Conservation (phyloP, 2,329 filamentous ascomycete species). For the Cladosporium sp. region DNA sequence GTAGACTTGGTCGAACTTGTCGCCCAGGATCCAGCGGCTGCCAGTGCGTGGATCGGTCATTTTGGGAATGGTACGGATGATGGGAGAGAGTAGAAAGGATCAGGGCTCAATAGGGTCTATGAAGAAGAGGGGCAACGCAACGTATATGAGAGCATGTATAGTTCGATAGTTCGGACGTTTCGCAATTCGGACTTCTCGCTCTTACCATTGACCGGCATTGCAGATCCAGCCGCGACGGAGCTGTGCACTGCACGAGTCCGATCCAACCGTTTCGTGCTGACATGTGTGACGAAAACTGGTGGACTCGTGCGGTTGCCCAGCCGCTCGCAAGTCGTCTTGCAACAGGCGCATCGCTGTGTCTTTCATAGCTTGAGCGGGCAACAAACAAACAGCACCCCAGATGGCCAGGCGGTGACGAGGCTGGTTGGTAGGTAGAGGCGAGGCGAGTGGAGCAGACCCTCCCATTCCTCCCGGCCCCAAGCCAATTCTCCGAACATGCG, state of each 20-base stretch:
- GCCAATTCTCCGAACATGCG: no score
- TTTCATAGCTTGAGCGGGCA: no score
- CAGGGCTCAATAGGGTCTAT: neutral
- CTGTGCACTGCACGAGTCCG: neutral
- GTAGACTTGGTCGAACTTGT: constrained; percentile 42
- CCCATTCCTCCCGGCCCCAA: no score
- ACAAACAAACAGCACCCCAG: no score
- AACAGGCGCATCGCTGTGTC: no score
- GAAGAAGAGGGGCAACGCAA: neutral
- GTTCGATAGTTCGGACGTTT: neutral
- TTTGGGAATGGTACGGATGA: neutral
- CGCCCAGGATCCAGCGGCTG: constrained; percentile 36
- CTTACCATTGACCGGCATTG: constrained; percentile 8
- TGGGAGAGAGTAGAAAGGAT: neutral
- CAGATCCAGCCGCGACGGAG: neutral
- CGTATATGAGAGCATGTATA: neutral
- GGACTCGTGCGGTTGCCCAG: no score
- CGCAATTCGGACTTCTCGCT: constrained; percentile 10
- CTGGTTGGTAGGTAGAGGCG: no score
- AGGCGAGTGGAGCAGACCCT: no score
- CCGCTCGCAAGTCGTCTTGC: no score
- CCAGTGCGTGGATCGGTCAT: constrained; percentile 29
- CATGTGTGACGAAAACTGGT: neutral
- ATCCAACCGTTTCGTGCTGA: neutral
- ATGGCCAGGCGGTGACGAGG: no score